A percentile compares a stretch with the other conserved stretches of the same genome.
Evolutionary conservation across 768 basidiomycete genomes (phyloP).

Genomic region (Rhizopogon vesiculosus): DNA sequence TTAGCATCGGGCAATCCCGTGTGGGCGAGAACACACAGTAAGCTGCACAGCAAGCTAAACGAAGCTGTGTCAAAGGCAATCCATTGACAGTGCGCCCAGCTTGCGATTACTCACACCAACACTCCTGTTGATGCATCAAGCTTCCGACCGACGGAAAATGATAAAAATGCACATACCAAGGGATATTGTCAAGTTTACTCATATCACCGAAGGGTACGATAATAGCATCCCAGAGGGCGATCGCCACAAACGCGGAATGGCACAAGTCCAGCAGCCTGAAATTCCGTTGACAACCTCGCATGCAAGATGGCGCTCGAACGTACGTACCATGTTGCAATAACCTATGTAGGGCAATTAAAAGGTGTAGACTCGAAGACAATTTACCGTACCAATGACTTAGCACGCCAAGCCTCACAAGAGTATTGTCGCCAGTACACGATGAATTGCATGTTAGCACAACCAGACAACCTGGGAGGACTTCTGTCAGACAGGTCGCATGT

Average conservation of each 20-base stretch:
- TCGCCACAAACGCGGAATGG: slow-evolving; percentile 17
- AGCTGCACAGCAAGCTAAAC: slow-evolving; percentile 14
- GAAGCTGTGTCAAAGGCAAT: not conserved
- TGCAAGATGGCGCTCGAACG: not conserved
- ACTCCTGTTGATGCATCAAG: slow-evolving; percentile 10
- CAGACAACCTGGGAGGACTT: slow-evolving; percentile 16
- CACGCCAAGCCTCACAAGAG: slow-evolving; percentile 12
- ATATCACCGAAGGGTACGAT: slow-evolving; percentile 16
- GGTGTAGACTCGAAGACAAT: not conserved
- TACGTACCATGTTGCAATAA: slow-evolving; percentile 15
- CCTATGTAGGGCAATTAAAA: slow-evolving; percentile 5
- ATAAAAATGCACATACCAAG: slow-evolving; percentile 13
- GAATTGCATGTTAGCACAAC: slow-evolving; percentile 22
- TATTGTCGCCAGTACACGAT: slow-evolving; percentile 18
- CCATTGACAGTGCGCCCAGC: not conserved
- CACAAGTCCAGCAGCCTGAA: slow-evolving; percentile 18
- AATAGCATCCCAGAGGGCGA: slow-evolving; percentile 20
- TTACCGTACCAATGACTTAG: slow-evolving; percentile 13
- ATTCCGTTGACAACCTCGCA: not conserved
- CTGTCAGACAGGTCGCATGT: not conserved
- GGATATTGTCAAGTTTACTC: slow-evolving; percentile 7
- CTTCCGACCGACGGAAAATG: not conserved
- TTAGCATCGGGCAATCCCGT: not conserved
- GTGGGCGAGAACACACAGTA: slow-evolving; percentile 10
- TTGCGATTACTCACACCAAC: slow-evolving; percentile 13